Evolutionary conservation across 495 filamentous ascomycete species (phyloP).

Genomic region (Hyaloscypha bicolor): DNA sequence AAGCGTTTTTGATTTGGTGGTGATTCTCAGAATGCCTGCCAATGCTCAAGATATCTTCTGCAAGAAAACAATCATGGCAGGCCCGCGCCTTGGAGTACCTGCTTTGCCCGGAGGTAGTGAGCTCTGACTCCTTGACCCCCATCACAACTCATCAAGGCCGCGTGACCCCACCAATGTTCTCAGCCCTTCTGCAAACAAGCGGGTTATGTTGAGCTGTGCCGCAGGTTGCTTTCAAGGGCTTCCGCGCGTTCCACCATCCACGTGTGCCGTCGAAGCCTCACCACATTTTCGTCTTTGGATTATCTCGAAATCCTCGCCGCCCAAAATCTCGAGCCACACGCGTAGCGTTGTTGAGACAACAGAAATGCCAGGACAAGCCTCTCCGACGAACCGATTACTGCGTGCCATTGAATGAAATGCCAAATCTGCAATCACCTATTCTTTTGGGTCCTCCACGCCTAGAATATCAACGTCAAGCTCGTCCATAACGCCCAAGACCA

Average conservation of each 20-base stretch:
- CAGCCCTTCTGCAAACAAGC: neutral
- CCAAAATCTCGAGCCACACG: neutral
- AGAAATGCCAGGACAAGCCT: neutral
- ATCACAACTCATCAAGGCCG: too few species aligned
- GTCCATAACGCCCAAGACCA: slow-evolving; percentile 83
- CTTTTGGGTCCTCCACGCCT: slow-evolving; percentile 28
- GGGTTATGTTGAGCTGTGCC: neutral
- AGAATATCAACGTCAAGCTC: slow-evolving; percentile 89
- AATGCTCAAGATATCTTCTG: neutral
- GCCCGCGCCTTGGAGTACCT: neutral
- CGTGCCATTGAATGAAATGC: neutral
- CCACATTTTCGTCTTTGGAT: too few species aligned
- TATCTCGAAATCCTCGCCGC: neutral
- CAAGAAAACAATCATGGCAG: neutral
- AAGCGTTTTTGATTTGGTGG: neutral
- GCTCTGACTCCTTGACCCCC: too few species aligned
- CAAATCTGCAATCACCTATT: neutral
- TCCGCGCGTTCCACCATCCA: neutral
- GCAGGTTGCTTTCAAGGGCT: neutral
- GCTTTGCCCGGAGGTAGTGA: neutral
- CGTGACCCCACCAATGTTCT: too few species aligned
- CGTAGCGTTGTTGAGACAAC: neutral
- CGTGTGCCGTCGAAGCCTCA: too few species aligned
- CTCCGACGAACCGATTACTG: neutral
- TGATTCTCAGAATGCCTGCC: neutral